A percentile compares a stretch with the other conserved stretches of the same genome.
Evolutionary conservation across 306 rosid species (phyloP).

Genomic region (Dalbergia cultrata): DNA sequence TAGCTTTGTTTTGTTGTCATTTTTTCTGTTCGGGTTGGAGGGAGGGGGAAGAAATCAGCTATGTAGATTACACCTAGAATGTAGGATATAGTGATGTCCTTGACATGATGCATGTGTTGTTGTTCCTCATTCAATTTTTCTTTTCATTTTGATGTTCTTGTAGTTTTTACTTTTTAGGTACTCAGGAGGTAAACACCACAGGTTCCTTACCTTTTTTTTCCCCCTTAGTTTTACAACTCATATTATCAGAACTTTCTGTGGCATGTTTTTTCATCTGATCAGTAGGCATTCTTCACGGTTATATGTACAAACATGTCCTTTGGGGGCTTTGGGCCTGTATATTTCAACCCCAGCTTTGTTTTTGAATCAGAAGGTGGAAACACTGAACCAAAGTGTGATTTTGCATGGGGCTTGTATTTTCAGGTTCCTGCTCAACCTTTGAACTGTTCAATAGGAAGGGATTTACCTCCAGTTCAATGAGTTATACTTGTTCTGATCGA

Average conservation of each 20-base stretch:
- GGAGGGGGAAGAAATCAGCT: no score
- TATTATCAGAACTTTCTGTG: no score
- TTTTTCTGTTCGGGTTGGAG: background rate
- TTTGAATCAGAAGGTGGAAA: background rate
- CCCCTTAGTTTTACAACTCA: no score
- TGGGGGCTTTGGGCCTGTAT: background rate
- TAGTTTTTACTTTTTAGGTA: no score
- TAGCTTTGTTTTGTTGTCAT: conserved; percentile 27
- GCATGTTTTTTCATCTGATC: no score
- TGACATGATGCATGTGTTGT: no score
- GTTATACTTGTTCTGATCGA: conserved; percentile 9
- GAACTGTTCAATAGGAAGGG: conserved; percentile 13
- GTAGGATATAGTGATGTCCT: no score
- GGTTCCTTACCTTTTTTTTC: no score
- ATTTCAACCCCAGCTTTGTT: background rate
- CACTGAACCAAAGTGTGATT: background rate
- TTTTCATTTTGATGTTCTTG: no score
- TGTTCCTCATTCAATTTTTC: no score
- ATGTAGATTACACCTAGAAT: no score
- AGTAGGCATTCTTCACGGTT: background rate
- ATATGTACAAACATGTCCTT: background rate
- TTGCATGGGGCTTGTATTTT: background rate
- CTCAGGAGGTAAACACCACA: no score
- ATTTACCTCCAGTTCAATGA: conserved; percentile 19
- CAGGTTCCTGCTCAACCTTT: conserved; percentile 6